Percentiles rank a stretch among this genome's conserved stretches.
Conservation (phyloP, 2,329 filamentous ascomycete genomes). For the Stachybotrys chartarum region DNA sequence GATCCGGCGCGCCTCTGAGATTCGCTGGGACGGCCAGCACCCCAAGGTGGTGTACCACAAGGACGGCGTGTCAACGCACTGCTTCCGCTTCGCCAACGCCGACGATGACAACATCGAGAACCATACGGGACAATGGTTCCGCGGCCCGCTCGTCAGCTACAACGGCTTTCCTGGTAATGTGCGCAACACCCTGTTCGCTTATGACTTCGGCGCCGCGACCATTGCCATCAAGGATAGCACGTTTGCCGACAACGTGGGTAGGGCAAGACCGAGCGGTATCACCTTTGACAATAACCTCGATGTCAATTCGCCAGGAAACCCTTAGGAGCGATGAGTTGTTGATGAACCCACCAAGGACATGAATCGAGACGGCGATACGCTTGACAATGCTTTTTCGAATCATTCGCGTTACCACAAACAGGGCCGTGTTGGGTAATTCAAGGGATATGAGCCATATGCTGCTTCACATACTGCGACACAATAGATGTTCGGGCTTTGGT, state of each 20-base stretch:
- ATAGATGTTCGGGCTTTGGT: too few species aligned
- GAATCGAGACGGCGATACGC: too few species aligned
- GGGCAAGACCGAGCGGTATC: slow-evolving; percentile 3
- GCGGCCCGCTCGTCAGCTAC: slow-evolving; percentile 19
- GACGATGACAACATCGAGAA: slow-evolving; percentile 22
- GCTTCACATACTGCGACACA: too few species aligned
- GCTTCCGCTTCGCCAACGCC: slow-evolving; percentile 23
- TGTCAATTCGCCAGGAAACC: too few species aligned
- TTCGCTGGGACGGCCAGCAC: slow-evolving; percentile 9
- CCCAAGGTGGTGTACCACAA: slow-evolving; percentile 32
- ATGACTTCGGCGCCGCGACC: slow-evolving; percentile 8
- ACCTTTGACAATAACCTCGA: slow-evolving; percentile 2
- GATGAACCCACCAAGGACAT: too few species aligned
- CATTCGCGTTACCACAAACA: too few species aligned
- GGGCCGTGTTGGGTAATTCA: too few species aligned
- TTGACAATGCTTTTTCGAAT: too few species aligned
- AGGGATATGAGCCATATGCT: too few species aligned
- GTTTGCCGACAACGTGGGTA: slow-evolving; percentile 2
- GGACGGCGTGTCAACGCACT: slow-evolving; percentile 24
- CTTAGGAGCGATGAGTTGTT: too few species aligned
- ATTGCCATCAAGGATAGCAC: slow-evolving; percentile 4
- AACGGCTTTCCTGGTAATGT: slow-evolving; percentile 19
- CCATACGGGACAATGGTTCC: slow-evolving; percentile 24
- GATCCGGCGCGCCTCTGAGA: background rate
- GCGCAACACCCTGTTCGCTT: slow-evolving; percentile 2